Evolutionary conservation across 345 rosid species (phyloP).

Genomic region (Eucalyptus regnans): DNA sequence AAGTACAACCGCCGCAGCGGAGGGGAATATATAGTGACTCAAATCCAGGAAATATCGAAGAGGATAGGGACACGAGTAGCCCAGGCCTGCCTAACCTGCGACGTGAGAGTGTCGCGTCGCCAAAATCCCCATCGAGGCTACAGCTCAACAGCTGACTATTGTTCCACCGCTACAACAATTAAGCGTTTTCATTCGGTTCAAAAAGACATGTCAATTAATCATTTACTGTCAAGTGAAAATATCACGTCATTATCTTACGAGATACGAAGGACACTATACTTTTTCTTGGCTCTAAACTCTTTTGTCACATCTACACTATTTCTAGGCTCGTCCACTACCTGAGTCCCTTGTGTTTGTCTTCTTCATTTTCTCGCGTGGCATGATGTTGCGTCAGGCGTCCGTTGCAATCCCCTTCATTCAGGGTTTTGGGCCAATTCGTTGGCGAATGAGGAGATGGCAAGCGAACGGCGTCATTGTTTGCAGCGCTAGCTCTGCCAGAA

Average conservation of each 20-base stretch:
- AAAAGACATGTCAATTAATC: background rate
- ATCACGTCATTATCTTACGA: fast-evolving
- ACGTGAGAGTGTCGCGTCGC: too few species aligned
- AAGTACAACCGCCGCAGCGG: too few species aligned
- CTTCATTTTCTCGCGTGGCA: background rate
- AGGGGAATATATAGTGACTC: too few species aligned
- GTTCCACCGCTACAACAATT: background rate
- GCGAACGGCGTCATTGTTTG: too few species aligned
- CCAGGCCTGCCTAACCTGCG: too few species aligned
- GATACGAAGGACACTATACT: background rate
- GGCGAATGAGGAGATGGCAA: too few species aligned
- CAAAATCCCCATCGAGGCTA: background rate
- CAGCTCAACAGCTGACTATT: background rate
- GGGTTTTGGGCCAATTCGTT: background rate
- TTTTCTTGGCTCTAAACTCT: background rate
- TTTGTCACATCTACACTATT: background rate
- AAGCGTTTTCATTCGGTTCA: background rate
- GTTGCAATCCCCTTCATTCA: background rate
- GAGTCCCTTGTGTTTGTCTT: background rate
- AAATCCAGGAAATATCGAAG: too few species aligned
- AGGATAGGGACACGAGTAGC: too few species aligned
- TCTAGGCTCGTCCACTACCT: background rate
- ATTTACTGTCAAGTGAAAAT: background rate
- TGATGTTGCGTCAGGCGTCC: background rate
- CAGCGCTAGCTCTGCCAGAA: fast-evolving